Percentiles rank a stretch among this genome's conserved stretches.
Conservation (phyloP, 139 green algal species). For the Chlamydomonas schloesseri region DNA sequence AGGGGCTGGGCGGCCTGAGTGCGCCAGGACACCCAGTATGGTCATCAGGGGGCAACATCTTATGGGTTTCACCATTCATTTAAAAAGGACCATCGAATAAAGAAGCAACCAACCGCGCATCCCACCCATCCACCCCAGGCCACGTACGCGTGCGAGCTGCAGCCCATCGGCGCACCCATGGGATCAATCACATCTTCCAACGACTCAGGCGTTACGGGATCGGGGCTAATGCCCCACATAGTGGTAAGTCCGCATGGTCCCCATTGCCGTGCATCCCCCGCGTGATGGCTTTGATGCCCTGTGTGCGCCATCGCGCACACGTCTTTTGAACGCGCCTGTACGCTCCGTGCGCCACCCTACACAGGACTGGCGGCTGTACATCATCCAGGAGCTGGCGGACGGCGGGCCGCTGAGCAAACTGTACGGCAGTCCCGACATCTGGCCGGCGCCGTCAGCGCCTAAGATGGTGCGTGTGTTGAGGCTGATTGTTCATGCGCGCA, state of each 20-base stretch:
- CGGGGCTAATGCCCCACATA: not conserved
- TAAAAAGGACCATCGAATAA: no score
- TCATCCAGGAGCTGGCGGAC: slow-evolving; percentile 56
- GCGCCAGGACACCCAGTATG: not conserved
- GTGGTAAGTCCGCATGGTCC: no score
- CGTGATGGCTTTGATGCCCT: no score
- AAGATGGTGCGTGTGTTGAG: not conserved
- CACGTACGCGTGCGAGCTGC: slow-evolving; percentile 30
- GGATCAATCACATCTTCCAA: not conserved
- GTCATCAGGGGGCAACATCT: not conserved
- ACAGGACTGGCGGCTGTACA: slow-evolving; percentile 55
- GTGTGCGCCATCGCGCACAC: no score
- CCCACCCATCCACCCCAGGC: not conserved
- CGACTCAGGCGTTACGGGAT: not conserved
- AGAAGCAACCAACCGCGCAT: no score
- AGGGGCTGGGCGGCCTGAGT: no score
- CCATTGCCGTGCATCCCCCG: no score
- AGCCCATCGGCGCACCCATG: not conserved
- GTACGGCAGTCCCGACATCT: not conserved
- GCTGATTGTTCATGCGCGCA: no score
- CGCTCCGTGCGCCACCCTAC: not conserved
- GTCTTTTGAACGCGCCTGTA: no score
- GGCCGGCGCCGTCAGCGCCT: not conserved
- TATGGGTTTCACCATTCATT: no score
- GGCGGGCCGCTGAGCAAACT: not conserved